phyloP scores from a whole-genome alignment of 139 green algal genomes.

The Eudorina sp. region DNA sequence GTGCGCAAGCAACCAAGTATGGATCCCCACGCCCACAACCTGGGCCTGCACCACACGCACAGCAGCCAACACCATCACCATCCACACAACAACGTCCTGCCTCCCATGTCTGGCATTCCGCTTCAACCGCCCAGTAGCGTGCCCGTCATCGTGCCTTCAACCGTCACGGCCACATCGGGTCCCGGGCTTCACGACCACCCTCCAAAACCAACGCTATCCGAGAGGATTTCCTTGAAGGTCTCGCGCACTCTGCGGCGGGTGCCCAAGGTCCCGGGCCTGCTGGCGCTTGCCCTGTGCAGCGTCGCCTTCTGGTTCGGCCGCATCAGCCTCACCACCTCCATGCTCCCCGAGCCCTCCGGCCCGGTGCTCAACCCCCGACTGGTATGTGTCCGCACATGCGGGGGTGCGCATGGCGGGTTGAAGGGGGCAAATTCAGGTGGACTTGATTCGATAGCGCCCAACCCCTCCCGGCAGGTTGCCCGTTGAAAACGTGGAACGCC shows the following conservation, averaged over 20 bases:
- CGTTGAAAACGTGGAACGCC: no score
- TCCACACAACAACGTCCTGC: not conserved
- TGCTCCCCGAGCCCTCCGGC: slow-evolving; percentile 26
- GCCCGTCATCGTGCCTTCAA: slow-evolving; percentile 6
- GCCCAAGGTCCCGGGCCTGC: slow-evolving; percentile 20
- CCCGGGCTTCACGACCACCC: slow-evolving; percentile 13
- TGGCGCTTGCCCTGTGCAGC: slow-evolving; percentile 17
- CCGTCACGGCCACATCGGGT: not conserved
- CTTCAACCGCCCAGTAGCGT: not conserved
- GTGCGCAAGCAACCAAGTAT: not conserved
- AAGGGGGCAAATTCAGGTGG: no score
- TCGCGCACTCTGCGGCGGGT: slow-evolving; percentile 14
- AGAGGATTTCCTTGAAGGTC: not conserved
- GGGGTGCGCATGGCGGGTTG: no score
- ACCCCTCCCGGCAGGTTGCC: no score
- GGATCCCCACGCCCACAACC: not conserved
- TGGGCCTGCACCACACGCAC: slow-evolving; percentile 17
- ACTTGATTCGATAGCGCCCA: no score
- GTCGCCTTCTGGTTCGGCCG: slow-evolving; percentile 36
- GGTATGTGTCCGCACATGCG: not conserved
- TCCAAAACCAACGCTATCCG: not conserved
- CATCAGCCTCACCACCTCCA: not conserved
- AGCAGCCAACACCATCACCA: slow-evolving; percentile 22
- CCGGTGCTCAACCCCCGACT: not conserved
- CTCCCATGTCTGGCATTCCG: not conserved